Base-by-base conservation (phyloP, 805 yeast genomes). In the Blastobotrys attinorum region DNA sequence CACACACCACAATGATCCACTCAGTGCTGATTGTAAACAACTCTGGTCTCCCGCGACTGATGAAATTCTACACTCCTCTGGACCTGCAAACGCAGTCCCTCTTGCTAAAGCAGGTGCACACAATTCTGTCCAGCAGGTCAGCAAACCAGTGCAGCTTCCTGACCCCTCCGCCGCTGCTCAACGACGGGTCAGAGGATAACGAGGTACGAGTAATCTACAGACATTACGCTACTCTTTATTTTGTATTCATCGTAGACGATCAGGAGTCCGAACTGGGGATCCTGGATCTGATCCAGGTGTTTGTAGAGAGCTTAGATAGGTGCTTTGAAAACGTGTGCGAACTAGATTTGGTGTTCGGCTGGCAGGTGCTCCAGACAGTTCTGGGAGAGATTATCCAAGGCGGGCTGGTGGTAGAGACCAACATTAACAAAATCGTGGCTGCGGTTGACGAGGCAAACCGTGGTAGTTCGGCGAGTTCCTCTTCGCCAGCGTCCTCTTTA, bases 331-430 rank as follows among this genome's bases (percentile, higher is more conserved):
- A 88, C 57, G 98, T 92, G 4, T 89, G 96, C 62, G 98, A 92
- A 60, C 71, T 92, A 53, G 98, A 92, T 64, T 71, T 92, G 49
- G 96, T 92, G n/a, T 90, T 89, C 66, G 97, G 97, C 15, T 92
- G 98, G 97, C 97, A 92, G 64, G 94, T 88, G 3, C 67, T 90
- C 25, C 94, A 90, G 60, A 82, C 95, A 1, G 96, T 90, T 1
- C 63, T 89, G 39, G 65, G 58, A 55, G 97, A 92, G 56, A 83
- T 92, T 27, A 81, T 92, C 1, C 97, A 92, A 60, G 98, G 97
- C 21, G 98, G 98, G 0, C 82, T 92, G 94, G 98, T 92, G 6
- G 84, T 92, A 31, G 98, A 92, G 60, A 89, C 97, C 1, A 86
- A 81, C 52, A 86, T 88, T 17, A 58, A 67, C 21, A 77, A 82